A percentile compares a stretch with the other conserved stretches of the same genome.
These are phyloP conservation scores for Suhomyces guaymorum DNA, from an alignment of 1,139 yeast species.

Conservation along the genomic window DNA sequence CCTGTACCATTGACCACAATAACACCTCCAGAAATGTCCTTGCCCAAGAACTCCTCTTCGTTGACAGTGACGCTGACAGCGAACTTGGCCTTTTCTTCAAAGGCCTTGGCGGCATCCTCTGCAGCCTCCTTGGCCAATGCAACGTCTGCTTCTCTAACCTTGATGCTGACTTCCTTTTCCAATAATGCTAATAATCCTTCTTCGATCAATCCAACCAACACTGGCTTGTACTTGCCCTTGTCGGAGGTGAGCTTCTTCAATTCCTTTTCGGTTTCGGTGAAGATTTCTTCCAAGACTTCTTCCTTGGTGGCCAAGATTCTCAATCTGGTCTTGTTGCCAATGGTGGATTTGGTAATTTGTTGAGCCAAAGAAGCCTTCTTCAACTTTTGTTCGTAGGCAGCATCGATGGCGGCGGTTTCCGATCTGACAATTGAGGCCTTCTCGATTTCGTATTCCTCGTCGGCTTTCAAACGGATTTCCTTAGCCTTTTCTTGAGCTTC, in stretches of 20 bases:
- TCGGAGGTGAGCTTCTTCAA: conserved; percentile 54
- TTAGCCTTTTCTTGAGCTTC: conserved; percentile 99
- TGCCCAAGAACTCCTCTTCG: conserved; percentile 55
- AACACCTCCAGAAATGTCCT: conserved; percentile 83
- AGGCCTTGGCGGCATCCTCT: conserved; percentile 62
- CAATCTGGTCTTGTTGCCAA: conserved; percentile 92
- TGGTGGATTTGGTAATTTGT: conserved; percentile 93
- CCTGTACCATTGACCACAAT: conserved; percentile 69
- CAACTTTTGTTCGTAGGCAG: conserved; percentile 74
- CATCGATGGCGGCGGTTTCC: conserved; percentile 87
- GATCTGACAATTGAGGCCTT: conserved; percentile 92
- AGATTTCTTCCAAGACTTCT: conserved; percentile 71
- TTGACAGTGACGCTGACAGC: conserved; percentile 54
- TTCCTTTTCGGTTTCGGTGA: conserved; percentile 65
- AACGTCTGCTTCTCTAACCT: conserved; percentile 70
- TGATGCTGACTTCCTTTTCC: conserved; percentile 65
- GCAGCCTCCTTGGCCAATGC: conserved; percentile 63
- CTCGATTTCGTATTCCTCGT: conserved; percentile 97
- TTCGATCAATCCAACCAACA: conserved; percentile 75
- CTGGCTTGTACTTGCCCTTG: conserved; percentile 60
- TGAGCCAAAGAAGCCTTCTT: conserved; percentile 92
- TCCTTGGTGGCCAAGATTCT: conserved; percentile 87
- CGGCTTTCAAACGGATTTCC: conserved; percentile 93
- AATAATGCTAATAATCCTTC: conserved; percentile 78
- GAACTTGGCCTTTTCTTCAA: conserved; percentile 57